Conservation (phyloP, 2,329 filamentous ascomycete species). For the Metarhizium album region DNA sequence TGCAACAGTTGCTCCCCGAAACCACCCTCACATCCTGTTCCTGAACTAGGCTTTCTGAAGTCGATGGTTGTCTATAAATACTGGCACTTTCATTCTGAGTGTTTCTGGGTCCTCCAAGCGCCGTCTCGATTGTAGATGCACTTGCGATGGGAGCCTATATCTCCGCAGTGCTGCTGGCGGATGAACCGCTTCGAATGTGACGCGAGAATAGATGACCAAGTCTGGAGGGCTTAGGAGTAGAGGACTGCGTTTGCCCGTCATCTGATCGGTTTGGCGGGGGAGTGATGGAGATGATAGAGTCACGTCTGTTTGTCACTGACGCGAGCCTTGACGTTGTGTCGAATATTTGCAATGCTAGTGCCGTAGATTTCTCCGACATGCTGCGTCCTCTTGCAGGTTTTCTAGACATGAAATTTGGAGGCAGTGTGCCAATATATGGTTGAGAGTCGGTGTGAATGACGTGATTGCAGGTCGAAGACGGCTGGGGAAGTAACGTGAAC, state of each 20-base stretch:
- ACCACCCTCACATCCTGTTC: background rate
- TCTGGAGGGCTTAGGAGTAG: background rate
- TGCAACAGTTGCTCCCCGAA: background rate
- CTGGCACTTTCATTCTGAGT: background rate
- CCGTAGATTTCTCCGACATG: background rate
- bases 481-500: constrained; percentile 13
- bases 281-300: background rate
- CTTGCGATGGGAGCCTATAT: background rate
- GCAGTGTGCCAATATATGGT: background rate
- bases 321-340: background rate
- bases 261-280: background rate
- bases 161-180: background rate
- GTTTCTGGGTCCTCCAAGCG: background rate
- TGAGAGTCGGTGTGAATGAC: background rate
- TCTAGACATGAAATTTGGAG: background rate
- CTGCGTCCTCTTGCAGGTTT: background rate
- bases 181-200: background rate
- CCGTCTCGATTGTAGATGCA: background rate
- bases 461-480: background rate
- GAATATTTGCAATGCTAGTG: background rate
- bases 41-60: background rate
- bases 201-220: background rate
- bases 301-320: background rate
- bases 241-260: background rate
- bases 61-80: background rate